These are phyloP conservation scores for Akanthomyces uredinophilus DNA, from an alignment of 2,329 filamentous ascomycete genomes.

Conservation along the genomic window DNA sequence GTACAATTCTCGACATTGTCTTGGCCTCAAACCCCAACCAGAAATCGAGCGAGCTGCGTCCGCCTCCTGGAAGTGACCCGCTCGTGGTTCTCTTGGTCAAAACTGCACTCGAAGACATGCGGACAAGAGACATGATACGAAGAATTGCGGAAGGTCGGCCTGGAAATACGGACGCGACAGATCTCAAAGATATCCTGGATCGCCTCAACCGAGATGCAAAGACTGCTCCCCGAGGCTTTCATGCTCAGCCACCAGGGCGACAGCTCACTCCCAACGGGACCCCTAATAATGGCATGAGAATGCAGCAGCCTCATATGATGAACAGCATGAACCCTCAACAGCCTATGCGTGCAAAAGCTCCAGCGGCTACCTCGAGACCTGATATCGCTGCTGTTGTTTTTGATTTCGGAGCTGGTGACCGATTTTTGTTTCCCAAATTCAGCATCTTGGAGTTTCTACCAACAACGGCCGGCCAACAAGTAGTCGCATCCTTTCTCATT, in stretches of 20 bases:
- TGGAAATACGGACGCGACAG: conserved; percentile 47
- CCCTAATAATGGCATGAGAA: conserved; percentile 24
- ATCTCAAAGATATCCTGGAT: conserved; percentile 50
- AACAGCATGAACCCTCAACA: conserved; percentile 39
- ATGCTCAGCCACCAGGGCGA: conserved; percentile 21
- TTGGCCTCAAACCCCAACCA: conserved; percentile 54
- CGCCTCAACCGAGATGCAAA: conserved; percentile 40
- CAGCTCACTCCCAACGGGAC: conserved; percentile 27
- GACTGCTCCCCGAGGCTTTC: conserved; percentile 26
- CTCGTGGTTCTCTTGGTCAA: conserved; percentile 54
- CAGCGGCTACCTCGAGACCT: conserved; percentile 47
- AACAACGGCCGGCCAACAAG: conserved; percentile 47
- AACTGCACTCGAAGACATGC: conserved; percentile 48
- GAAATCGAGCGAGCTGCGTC: conserved; percentile 46
- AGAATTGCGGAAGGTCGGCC: conserved; percentile 49
- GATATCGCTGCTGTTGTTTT: conserved; percentile 64
- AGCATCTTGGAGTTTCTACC: conserved; percentile 66
- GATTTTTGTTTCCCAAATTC: conserved; percentile 73
- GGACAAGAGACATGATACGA: conserved; percentile 45
- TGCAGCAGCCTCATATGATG: conserved; percentile 12
- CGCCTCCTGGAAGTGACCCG: conserved; percentile 50
- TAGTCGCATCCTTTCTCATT: conserved; percentile 72
- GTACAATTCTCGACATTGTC: conserved; percentile 53
- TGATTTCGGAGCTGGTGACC: conserved; percentile 68
- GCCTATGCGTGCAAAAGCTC: conserved; percentile 56